These are phyloP conservation scores for Lepraria neglecta DNA, from an alignment of 495 filamentous ascomycete genomes.

Conservation along the genomic window DNA sequence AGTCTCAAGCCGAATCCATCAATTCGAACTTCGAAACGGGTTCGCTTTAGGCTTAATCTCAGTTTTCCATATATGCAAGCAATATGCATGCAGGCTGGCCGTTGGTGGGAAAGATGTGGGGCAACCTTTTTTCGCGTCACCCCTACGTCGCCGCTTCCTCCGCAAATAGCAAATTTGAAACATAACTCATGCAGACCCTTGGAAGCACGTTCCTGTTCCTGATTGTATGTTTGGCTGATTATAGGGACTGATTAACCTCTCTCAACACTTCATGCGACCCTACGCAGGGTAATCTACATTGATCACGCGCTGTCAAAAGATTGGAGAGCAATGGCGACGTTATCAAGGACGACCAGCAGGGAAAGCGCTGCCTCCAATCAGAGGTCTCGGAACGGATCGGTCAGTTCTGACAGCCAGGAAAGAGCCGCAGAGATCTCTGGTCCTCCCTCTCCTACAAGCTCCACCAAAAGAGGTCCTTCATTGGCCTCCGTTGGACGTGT, in stretches of 20 bases:
- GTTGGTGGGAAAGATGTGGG: not conserved
- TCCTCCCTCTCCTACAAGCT: slow-evolving; percentile 23
- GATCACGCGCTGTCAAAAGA: slow-evolving; percentile 3
- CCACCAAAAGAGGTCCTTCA: slow-evolving; percentile 10
- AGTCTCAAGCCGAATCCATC: not conserved
- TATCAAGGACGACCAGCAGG: slow-evolving; percentile 34
- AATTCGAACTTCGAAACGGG: not conserved
- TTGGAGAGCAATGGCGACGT: slow-evolving; percentile 27
- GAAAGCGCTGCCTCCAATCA: slow-evolving; percentile 23
- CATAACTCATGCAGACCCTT: not conserved
- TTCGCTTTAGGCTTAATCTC: too few species aligned
- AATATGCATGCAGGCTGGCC: slow-evolving; percentile 3
- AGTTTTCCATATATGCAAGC: not conserved
- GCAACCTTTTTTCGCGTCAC: not conserved
- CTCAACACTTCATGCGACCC: slow-evolving; percentile 8
- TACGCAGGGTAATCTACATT: not conserved
- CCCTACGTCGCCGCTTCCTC: slow-evolving; percentile 4
- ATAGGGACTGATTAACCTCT: not conserved
- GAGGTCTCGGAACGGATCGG: not conserved
- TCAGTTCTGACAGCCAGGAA: slow-evolving; percentile 11
- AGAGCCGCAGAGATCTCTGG: not conserved
- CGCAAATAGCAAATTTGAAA: not conserved
- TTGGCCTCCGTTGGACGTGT: slow-evolving; percentile 26
- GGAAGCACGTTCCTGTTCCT: slow-evolving; percentile 8
- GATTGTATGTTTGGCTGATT: slow-evolving; percentile 1